A percentile compares a stretch with the other conserved stretches of the same genome.
Conservation (phyloP, 2,329 filamentous ascomycete genomes). For the Diaporthe aspalathi region DNA sequence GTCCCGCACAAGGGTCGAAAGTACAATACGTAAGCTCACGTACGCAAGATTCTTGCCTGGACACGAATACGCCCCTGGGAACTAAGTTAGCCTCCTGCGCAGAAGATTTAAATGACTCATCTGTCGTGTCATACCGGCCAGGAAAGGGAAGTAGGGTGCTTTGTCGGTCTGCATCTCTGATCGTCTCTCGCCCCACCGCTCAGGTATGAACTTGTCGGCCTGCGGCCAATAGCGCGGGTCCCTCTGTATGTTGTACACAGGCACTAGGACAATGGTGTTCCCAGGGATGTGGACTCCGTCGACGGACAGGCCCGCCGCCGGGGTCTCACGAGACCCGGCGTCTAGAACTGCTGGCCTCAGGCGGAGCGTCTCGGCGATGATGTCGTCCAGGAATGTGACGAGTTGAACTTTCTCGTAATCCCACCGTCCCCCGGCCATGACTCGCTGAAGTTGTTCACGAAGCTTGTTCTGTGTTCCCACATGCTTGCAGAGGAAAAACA, state of each 20-base stretch:
- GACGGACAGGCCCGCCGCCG: slow-evolving; percentile 34
- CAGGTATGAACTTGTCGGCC: slow-evolving; percentile 39
- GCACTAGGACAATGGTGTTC: slow-evolving; percentile 31
- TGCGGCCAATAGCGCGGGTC: slow-evolving; percentile 40
- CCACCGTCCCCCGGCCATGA: not conserved
- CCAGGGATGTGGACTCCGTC: slow-evolving; percentile 36
- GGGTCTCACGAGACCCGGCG: slow-evolving; percentile 20
- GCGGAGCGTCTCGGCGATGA: slow-evolving; percentile 34
- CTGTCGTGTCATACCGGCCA: not conserved
- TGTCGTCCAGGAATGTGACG: slow-evolving; percentile 26
- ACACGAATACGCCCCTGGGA: slow-evolving; percentile 22
- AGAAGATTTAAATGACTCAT: not conserved
- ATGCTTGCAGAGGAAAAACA: slow-evolving; percentile 24
- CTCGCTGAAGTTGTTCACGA: not conserved
- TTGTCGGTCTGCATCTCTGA: slow-evolving; percentile 35
- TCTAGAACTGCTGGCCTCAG: slow-evolving; percentile 28
- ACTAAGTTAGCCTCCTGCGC: not conserved
- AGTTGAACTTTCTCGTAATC: slow-evolving; percentile 26
- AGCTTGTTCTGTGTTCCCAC: slow-evolving; percentile 17
- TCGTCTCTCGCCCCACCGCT: slow-evolving; percentile 36
- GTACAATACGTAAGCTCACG: slow-evolving; percentile 22
- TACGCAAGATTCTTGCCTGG: slow-evolving; percentile 28
- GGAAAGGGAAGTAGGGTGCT: slow-evolving; percentile 40
- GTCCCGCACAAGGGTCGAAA: slow-evolving; percentile 14
- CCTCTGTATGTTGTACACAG: slow-evolving; percentile 36